These are phyloP conservation scores for Diaporthe longicolla DNA, from an alignment of 2,329 filamentous ascomycete genomes.

Conservation along the genomic window DNA sequence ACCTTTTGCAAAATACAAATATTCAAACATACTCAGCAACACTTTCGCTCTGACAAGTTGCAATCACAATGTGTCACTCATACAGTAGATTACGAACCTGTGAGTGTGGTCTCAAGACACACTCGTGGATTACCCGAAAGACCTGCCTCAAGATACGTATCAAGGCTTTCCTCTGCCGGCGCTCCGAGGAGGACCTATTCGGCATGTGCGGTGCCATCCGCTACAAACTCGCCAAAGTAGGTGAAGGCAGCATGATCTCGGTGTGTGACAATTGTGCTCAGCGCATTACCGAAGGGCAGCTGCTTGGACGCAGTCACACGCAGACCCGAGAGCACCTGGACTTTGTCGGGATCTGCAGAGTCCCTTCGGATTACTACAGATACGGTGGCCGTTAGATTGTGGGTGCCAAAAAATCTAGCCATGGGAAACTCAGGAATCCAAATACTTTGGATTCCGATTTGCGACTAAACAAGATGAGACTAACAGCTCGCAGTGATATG, in stretches of 20 bases:
- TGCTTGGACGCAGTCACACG: background rate
- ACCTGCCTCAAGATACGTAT: background rate
- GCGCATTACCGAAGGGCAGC: background rate
- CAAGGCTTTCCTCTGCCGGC: background rate
- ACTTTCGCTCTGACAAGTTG: background rate
- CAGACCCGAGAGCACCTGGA: background rate
- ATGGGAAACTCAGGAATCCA: background rate
- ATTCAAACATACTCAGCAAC: background rate
- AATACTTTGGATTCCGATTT: background rate
- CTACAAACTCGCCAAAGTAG: background rate
- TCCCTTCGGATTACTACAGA: background rate
- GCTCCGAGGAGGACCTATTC: background rate
- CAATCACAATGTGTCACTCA: background rate
- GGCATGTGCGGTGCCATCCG: constrained; percentile 1
- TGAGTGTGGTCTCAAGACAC: background rate
- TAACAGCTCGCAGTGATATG: background rate
- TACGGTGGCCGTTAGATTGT: background rate
- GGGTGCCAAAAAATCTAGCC: no score
- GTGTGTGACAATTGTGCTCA: background rate
- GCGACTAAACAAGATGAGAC: background rate
- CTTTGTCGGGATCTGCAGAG: background rate
- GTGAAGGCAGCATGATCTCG: background rate
- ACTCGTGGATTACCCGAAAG: background rate
- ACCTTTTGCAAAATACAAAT: background rate
- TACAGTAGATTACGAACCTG: background rate